phyloP scores from a whole-genome alignment of 2,329 filamentous ascomycete genomes.

The Ascochyta lentis region DNA sequence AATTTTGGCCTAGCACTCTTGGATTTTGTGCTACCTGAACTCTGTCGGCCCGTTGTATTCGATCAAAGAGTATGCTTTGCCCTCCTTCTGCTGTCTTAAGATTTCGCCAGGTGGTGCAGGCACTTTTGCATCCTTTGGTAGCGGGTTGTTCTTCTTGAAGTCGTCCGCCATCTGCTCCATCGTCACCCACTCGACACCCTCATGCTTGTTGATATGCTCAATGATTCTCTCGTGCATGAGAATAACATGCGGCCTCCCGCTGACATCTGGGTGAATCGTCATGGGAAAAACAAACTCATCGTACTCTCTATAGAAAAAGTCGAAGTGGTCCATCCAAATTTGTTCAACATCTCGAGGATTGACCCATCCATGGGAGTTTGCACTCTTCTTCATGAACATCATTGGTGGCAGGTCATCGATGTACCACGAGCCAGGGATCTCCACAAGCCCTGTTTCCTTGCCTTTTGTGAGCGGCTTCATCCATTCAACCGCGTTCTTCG shows the following conservation, averaged over 20 bases:
- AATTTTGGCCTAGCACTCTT: background rate
- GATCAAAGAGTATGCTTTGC: slow-evolving; percentile 34
- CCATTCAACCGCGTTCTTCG: slow-evolving; percentile 66
- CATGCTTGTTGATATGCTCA: slow-evolving; percentile 69
- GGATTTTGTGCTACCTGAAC: background rate
- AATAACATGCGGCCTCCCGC: slow-evolving; percentile 71
- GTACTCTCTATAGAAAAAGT: slow-evolving; percentile 77
- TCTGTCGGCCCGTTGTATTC: slow-evolving; percentile 29
- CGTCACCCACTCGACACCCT: slow-evolving; percentile 70
- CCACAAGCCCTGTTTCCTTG: slow-evolving; percentile 66
- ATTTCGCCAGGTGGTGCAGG: slow-evolving; percentile 62
- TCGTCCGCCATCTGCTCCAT: slow-evolving; percentile 76
- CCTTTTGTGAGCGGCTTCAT: slow-evolving; percentile 70
- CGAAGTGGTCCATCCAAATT: slow-evolving; percentile 70
- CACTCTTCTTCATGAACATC: slow-evolving; percentile 72
- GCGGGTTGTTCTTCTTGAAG: slow-evolving; percentile 70
- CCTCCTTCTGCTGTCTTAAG: slow-evolving; percentile 51
- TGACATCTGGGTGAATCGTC: slow-evolving; percentile 73
- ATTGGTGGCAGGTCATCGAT: slow-evolving; percentile 59
- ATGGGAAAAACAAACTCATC: slow-evolving; percentile 80
- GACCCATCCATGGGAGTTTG: slow-evolving; percentile 68
- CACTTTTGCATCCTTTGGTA: slow-evolving; percentile 65
- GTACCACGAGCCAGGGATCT: slow-evolving; percentile 60
- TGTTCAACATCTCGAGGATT: slow-evolving; percentile 65
- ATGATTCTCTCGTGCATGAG: slow-evolving; percentile 77